Evolutionary conservation across 2,329 filamentous ascomycete species (phyloP).

Genomic region (Phialophora macrospora): DNA sequence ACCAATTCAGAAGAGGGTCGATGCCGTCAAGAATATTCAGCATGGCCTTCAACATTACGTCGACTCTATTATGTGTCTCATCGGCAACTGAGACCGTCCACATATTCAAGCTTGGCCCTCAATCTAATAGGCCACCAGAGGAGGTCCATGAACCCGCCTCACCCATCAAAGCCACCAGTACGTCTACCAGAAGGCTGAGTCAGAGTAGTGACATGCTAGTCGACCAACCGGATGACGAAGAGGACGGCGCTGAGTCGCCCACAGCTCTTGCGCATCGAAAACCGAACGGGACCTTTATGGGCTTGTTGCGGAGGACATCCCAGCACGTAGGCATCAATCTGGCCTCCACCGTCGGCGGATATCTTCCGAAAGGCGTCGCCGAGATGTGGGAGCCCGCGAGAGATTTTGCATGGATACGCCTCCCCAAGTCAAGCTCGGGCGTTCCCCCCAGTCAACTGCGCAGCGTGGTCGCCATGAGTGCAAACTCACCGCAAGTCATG

Average conservation of each 20-base stretch:
- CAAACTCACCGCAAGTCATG: conserved; percentile 94
- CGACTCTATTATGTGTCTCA: conserved; percentile 90
- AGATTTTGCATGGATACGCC: conserved; percentile 95
- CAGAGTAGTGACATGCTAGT: conserved; percentile 47
- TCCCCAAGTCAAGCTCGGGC: conserved; percentile 66
- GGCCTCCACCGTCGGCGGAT: conserved; percentile 85
- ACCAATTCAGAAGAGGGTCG: conserved; percentile 92
- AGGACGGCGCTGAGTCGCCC: conserved; percentile 40
- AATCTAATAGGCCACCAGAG: conserved; percentile 20
- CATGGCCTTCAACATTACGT: conserved; percentile 98
- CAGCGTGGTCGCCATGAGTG: conserved; percentile 97
- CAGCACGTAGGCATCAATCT: conserved; percentile 90
- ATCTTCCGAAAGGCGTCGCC: conserved; percentile 88
- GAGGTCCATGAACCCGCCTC: conserved; percentile 33
- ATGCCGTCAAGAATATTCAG: conserved; percentile 96
- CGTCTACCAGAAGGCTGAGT: conserved; percentile 35
- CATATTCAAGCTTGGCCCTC: conserved; percentile 77
- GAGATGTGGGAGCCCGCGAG: conserved; percentile 97
- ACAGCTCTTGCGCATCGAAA: conserved; percentile 48
- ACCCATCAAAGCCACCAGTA: conserved; percentile 28
- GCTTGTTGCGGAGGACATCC: conserved; percentile 89
- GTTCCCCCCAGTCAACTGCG: conserved; percentile 64
- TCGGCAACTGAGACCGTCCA: conserved; percentile 96
- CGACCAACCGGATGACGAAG: conserved; percentile 43
- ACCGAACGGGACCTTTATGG: conserved; percentile 79